A percentile compares a stretch with the other conserved stretches of the same genome.
These are phyloP conservation scores for Peltaster fructicola DNA, from an alignment of 2,329 filamentous ascomycete genomes.

Conservation along the genomic window DNA sequence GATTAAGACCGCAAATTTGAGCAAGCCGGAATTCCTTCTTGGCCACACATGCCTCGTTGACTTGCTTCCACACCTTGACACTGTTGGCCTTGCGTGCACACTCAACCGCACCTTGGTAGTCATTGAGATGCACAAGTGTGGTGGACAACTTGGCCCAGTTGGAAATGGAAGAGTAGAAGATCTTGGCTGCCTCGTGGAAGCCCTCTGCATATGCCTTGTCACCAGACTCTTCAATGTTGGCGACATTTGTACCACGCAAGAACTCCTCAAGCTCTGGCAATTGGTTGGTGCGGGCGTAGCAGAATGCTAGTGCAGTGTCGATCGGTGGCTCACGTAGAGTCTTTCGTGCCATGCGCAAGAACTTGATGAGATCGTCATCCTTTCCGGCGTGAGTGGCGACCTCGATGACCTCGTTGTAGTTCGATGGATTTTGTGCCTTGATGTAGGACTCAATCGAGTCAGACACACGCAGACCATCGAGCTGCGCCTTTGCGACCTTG, in stretches of 20 bases:
- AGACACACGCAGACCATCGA: conserved; percentile 81
- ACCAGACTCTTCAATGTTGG: conserved; percentile 88
- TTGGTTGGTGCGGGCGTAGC: conserved; percentile 80
- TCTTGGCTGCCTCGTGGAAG: conserved; percentile 90
- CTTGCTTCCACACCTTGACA: conserved; percentile 98
- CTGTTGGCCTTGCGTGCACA: conserved; percentile 97
- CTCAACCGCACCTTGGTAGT: conserved; percentile 95
- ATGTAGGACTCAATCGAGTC: conserved; percentile 97
- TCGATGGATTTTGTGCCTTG: conserved; percentile 78
- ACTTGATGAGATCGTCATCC: conserved; percentile 95
- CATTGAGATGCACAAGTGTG: conserved; percentile 86
- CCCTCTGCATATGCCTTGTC: conserved; percentile 96
- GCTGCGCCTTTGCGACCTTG: conserved; percentile 91
- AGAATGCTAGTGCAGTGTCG: conserved; percentile 87
- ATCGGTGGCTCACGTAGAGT: conserved; percentile 84
- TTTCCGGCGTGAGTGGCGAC: conserved; percentile 89
- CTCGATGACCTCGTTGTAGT: conserved; percentile 92
- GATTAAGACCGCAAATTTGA: conserved; percentile 94
- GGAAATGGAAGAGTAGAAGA: conserved; percentile 94
- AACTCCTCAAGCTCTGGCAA: conserved; percentile 92
- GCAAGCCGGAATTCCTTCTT: conserved; percentile 99
- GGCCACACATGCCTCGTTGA: conserved; percentile 84
- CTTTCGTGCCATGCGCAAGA: conserved; percentile 91
- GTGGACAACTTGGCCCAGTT: conserved; percentile 99
- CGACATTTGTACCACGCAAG: conserved; percentile 79